These are phyloP conservation scores for Wickerhamomyces ciferrii DNA, from an alignment of 805 yeast genomes.

Conservation along the genomic window DNA sequence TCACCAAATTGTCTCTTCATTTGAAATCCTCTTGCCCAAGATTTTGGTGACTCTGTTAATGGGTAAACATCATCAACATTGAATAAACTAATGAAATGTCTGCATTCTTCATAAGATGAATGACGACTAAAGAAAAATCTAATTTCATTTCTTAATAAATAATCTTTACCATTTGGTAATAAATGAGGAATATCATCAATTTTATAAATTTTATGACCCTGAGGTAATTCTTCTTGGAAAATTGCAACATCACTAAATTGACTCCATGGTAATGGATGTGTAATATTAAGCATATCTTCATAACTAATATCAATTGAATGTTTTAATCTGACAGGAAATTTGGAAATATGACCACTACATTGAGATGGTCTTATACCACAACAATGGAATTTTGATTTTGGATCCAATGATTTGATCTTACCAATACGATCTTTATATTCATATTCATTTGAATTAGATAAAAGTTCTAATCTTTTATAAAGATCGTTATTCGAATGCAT, in stretches of 20 bases:
- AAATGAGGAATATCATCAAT: slow-evolving; percentile 22
- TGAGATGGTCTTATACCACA: slow-evolving; percentile 9
- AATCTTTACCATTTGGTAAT: slow-evolving; percentile 20
- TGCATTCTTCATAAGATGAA: slow-evolving; percentile 38
- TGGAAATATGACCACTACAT: not conserved
- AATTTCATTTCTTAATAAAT: slow-evolving; percentile 30
- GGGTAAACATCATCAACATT: slow-evolving; percentile 39
- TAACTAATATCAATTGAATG: slow-evolving; percentile 32
- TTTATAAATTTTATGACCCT: slow-evolving; percentile 21
- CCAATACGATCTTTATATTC: not conserved
- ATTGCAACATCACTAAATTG: slow-evolving; percentile 13
- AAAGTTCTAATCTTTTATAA: slow-evolving; percentile 15
- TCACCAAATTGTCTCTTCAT: slow-evolving; percentile 37
- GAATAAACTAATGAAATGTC: slow-evolving; percentile 29
- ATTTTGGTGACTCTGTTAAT: slow-evolving; percentile 26
- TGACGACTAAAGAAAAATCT: slow-evolving; percentile 40
- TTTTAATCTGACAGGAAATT: slow-evolving; percentile 23
- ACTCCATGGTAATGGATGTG: slow-evolving; percentile 4
- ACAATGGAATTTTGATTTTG: slow-evolving; percentile 8
- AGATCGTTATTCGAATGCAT: slow-evolving; percentile 27
- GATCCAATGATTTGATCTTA: not conserved
- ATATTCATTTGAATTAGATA: slow-evolving; percentile 3
- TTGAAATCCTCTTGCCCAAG: slow-evolving; percentile 34
- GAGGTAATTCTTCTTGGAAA: slow-evolving; percentile 14
- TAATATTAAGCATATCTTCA: slow-evolving; percentile 2